Percentiles rank a stretch among this genome's conserved stretches.
phyloP scores from a whole-genome alignment of 1,139 yeast species.

The Protomyces macrosporus region DNA sequence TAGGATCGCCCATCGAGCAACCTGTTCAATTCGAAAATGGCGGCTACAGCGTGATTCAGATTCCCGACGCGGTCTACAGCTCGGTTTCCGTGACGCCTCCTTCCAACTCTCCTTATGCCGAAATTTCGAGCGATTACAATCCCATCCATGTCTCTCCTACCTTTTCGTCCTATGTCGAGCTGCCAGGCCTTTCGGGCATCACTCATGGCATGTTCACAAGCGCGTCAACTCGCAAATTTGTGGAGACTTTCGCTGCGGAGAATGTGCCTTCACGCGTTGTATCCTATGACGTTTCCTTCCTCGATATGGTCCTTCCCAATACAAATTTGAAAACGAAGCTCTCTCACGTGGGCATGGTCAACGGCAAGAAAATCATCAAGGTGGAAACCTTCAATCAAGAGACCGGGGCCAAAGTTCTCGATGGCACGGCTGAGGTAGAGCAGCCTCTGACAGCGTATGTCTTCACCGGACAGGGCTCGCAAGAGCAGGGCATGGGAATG shows the following conservation, averaged over 20 bases:
- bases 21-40: constrained; percentile 85
- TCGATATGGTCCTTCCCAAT: constrained; percentile 96
- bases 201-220: constrained; percentile 99
- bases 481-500: constrained; percentile 99
- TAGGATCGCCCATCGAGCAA: constrained; percentile 91
- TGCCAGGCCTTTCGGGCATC: constrained; percentile 76
- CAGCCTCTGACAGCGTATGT: constrained; percentile 96
- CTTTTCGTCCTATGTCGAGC: constrained; percentile 83
- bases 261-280: constrained; percentile 93
- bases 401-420: constrained; percentile 67
- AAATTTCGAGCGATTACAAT: constrained; percentile 95
- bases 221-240: constrained; percentile 88
- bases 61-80: constrained; percentile 62
- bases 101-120: constrained; percentile 91
- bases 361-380: constrained; percentile 95
- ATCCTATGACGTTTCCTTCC: constrained; percentile 85
- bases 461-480: constrained; percentile 99
- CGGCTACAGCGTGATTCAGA: constrained; percentile 36
- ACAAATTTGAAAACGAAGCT: constrained; percentile 80
- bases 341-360: constrained; percentile 97
- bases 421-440: constrained; percentile 97
- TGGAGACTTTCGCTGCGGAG: constrained; percentile 98
- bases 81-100: constrained; percentile 57
- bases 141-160: constrained; percentile 97
- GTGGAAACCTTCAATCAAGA: constrained; percentile 82